Conservation (phyloP, 129 eudicot species). For the Gnaphalium uliginosum region DNA sequence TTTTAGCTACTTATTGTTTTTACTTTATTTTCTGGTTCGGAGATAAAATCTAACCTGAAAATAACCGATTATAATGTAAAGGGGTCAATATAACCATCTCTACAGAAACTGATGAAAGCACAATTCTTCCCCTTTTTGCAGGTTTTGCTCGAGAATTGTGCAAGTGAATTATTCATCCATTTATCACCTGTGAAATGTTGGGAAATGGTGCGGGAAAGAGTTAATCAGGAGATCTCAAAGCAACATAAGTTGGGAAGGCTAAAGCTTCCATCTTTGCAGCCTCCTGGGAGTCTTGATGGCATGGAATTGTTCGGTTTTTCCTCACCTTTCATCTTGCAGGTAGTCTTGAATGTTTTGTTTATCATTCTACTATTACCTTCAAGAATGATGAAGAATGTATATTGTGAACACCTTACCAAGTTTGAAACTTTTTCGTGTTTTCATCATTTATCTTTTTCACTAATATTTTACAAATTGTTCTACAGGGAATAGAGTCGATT, state of each 20-base stretch:
- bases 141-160: slow-evolving; percentile 67
- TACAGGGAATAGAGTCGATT: slow-evolving; percentile 54
- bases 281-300: slow-evolving; percentile 84
- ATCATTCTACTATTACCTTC: not conserved
- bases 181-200: slow-evolving; percentile 72
- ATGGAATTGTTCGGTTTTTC: slow-evolving; percentile 94
- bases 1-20: no score
- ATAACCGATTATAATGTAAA: no score
- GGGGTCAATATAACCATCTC: not conserved
- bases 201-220: slow-evolving; percentile 94
- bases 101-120: not conserved
- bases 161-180: slow-evolving; percentile 73
- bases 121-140: slow-evolving; percentile 14
- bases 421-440: not conserved
- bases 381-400: not conserved
- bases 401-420: not conserved
- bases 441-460: not conserved
- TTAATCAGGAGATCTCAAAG: slow-evolving; percentile 68
- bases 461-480: not conserved
- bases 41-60: no score
- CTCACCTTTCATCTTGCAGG: slow-evolving; percentile 82
- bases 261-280: slow-evolving; percentile 80
- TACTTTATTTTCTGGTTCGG: no score
- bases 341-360: slow-evolving; percentile 18
- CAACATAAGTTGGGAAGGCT: slow-evolving; percentile 63